Evolutionary conservation across 352 stramenopile species (phyloP).

Genomic region (Globisporangium acanthophoron): DNA sequence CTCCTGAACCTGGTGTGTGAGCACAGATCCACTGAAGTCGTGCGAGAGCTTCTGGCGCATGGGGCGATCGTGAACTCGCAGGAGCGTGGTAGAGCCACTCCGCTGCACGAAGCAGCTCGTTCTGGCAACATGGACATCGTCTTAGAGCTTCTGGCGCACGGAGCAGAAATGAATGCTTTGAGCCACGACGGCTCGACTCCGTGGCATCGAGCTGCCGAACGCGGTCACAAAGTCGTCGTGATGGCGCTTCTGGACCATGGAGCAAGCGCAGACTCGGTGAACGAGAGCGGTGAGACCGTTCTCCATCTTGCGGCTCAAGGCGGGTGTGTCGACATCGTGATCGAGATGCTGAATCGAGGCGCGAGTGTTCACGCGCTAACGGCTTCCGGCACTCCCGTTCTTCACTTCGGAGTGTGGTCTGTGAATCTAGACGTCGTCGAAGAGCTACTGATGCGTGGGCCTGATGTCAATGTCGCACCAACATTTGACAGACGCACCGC

Average conservation of each 20-base stretch:
- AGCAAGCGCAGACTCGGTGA: not conserved
- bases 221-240: not conserved
- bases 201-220: not conserved
- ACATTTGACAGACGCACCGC: not conserved
- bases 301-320: not conserved
- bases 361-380: not conserved
- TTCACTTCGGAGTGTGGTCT: not conserved
- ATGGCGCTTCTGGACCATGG: not conserved
- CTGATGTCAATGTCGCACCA: not conserved
- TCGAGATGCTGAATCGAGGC: not conserved
- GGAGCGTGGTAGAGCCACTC: not conserved
- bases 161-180: not conserved
- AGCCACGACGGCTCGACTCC: not conserved
- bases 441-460: not conserved
- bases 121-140: not conserved
- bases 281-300: not conserved
- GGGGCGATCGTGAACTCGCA: not conserved
- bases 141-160: not conserved
- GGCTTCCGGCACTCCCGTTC: not conserved
- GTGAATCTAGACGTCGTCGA: not conserved
- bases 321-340: not conserved
- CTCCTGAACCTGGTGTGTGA: not conserved
- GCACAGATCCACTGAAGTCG: not conserved
- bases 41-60: not conserved
- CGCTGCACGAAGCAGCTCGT: not conserved